A percentile compares a stretch with the other conserved stretches of the same genome.
Conservation (phyloP, 148 eudicot genomes). For the Nepenthes mirabilis region DNA sequence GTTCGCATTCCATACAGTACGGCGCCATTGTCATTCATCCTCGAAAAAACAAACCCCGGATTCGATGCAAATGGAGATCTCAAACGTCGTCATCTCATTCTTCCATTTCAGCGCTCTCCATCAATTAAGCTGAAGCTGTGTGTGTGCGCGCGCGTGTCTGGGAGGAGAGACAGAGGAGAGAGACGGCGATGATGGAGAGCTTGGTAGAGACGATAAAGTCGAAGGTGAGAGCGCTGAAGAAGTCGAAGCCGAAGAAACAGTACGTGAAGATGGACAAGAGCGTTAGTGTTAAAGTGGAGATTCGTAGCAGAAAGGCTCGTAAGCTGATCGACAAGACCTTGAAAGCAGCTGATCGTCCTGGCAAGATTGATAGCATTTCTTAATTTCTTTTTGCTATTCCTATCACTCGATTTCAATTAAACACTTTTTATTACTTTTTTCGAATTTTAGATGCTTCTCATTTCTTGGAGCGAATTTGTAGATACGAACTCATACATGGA, state of each 20-base stretch:
- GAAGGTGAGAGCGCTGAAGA: constrained; percentile 14
- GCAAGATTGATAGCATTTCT: constrained; percentile 26
- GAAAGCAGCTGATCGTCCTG: constrained; percentile 63
- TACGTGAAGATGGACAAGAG: constrained; percentile 86
- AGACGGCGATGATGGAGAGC: constrained; percentile 8
- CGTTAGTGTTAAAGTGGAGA: constrained; percentile 76
- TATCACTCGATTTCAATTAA: too few species aligned
- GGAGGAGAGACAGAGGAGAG: not conserved
- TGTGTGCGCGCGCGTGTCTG: not conserved
- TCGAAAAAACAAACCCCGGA: too few species aligned
- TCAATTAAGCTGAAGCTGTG: not conserved
- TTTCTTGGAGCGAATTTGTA: too few species aligned
- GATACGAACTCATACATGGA: too few species aligned
- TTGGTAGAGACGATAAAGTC: constrained; percentile 17
- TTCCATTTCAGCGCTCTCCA: too few species aligned
- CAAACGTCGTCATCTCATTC: too few species aligned
- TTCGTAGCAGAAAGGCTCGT: constrained; percentile 66
- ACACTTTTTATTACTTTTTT: too few species aligned
- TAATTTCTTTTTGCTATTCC: not conserved
- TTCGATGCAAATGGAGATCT: too few species aligned
- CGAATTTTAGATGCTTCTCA: too few species aligned
- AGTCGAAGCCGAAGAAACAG: constrained; percentile 30
- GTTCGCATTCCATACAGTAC: too few species aligned
- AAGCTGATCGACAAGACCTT: constrained; percentile 71
- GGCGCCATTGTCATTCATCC: too few species aligned